Evolutionary conservation across 2,329 filamentous ascomycete genomes (phyloP).

Genomic region (Fusarium devonianum): DNA sequence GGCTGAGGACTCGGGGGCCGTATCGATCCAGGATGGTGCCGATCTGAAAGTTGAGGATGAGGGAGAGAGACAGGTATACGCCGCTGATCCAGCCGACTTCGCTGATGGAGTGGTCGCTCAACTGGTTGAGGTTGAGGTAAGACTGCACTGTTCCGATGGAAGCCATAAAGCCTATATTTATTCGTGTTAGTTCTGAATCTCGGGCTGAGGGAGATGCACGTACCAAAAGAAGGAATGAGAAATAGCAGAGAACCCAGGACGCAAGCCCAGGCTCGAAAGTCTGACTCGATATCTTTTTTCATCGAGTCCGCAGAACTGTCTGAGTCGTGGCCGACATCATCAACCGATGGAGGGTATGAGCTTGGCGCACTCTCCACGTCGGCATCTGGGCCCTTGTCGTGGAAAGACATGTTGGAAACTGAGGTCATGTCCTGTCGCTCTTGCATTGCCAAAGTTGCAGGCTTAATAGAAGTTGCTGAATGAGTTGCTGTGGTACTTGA

Average conservation of each 20-base stretch:
- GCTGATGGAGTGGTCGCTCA: slow-evolving; percentile 48
- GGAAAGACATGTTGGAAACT: not conserved
- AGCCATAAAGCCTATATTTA: slow-evolving; percentile 54
- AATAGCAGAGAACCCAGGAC: slow-evolving; percentile 30
- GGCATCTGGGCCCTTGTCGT: not conserved
- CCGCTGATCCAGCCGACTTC: slow-evolving; percentile 58
- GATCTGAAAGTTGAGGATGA: slow-evolving; percentile 55
- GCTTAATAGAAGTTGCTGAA: not conserved
- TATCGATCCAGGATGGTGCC: slow-evolving; percentile 56
- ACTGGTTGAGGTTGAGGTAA: slow-evolving; percentile 52
- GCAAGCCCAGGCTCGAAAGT: slow-evolving; percentile 23
- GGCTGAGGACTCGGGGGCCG: slow-evolving; percentile 50
- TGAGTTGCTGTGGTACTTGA: not conserved
- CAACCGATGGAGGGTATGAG: not conserved
- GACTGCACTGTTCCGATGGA: slow-evolving; percentile 55
- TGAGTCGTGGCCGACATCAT: slow-evolving; percentile 3
- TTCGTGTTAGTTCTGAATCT: not conserved
- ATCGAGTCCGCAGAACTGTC: not conserved
- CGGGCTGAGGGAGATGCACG: not conserved
- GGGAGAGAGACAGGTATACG: slow-evolving; percentile 52
- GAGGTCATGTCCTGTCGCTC: not conserved
- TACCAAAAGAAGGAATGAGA: slow-evolving; percentile 28
- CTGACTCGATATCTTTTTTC: slow-evolving; percentile 29
- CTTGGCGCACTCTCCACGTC: not conserved
- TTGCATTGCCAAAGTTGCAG: not conserved